Evolutionary conservation across 1,284 basidiomycete genomes (phyloP).

Genomic region (Pyrrhoderma noxium): DNA sequence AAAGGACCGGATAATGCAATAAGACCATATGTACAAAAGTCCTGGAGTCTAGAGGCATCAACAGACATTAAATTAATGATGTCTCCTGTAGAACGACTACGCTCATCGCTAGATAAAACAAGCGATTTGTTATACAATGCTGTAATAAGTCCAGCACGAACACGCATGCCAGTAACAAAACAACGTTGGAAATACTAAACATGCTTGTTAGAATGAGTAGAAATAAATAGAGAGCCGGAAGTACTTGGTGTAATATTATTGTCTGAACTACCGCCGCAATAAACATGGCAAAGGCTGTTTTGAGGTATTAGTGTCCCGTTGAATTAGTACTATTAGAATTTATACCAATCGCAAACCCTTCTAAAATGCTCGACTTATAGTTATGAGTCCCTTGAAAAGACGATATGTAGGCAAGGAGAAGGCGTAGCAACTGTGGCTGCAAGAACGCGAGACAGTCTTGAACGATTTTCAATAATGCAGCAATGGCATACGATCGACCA

Average conservation of each 20-base stretch:
- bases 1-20: constrained; percentile 8
- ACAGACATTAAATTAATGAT: constrained; percentile 80
- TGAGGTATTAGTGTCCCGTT: too few species aligned
- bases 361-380: constrained; percentile 27
- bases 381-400: constrained; percentile 52
- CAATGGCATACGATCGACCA: constrained; percentile 70
- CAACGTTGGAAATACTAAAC: constrained; percentile 52
- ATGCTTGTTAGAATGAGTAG: too few species aligned
- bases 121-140: constrained; percentile 82
- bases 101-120: constrained; percentile 54
- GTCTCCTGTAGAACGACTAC: constrained; percentile 60
- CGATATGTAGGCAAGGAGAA: constrained; percentile 78
- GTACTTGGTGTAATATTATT: constrained; percentile 77
- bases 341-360: constrained; percentile 65
- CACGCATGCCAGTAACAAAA: constrained; percentile 69
- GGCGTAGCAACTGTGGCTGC: constrained; percentile 84
- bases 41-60: constrained; percentile 77
- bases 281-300: constrained; percentile 64
- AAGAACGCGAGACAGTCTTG: constrained; percentile 81
- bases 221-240: neutral
- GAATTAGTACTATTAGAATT: too few species aligned
- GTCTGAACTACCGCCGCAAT: constrained; percentile 71
- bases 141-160: constrained; percentile 83
- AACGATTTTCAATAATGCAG: constrained; percentile 59
- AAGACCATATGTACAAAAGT: constrained; percentile 50